Conservation (phyloP, 768 basidiomycete species). For the Boletus vermiculosoides region DNA sequence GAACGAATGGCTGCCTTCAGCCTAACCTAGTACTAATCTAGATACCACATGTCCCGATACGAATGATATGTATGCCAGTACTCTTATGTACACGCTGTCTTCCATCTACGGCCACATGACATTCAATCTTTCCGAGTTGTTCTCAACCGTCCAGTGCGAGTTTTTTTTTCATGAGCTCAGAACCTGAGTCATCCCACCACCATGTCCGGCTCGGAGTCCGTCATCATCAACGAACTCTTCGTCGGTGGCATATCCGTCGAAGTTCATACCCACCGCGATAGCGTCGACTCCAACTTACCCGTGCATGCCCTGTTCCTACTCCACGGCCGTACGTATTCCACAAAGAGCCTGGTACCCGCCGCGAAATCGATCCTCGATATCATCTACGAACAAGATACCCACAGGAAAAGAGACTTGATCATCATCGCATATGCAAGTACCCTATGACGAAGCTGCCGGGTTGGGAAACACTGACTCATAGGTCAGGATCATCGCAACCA, state of each 20-base stretch:
- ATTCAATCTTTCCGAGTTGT: background rate
- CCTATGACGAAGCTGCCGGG: background rate
- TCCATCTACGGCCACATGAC: too few species aligned
- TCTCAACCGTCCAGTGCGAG: background rate
- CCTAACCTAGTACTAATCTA: too few species aligned
- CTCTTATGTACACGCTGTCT: too few species aligned
- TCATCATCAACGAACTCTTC: constrained; percentile 11
- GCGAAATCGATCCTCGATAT: constrained; percentile 25
- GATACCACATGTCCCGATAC: too few species aligned
- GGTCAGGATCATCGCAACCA: constrained; percentile 35
- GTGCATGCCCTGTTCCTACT: constrained; percentile 29
- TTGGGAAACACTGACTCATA: background rate
- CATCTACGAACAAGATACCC: constrained; percentile 10
- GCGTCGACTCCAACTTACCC: constrained; percentile 18
- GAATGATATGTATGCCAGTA: too few species aligned
- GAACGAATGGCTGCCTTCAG: too few species aligned
- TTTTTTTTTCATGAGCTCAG: background rate
- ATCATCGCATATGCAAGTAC: constrained; percentile 29
- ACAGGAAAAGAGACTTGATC: constrained; percentile 27
- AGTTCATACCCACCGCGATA: constrained; percentile 22
- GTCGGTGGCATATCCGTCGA: constrained; percentile 30
- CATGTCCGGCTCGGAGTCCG: constrained; percentile 16
- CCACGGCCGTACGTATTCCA: constrained; percentile 25
- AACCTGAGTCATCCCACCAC: background rate
- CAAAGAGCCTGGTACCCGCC: constrained; percentile 9